Base-by-base conservation (phyloP, 176 grass and related monocot species). In the Zea luxurians region DNA sequence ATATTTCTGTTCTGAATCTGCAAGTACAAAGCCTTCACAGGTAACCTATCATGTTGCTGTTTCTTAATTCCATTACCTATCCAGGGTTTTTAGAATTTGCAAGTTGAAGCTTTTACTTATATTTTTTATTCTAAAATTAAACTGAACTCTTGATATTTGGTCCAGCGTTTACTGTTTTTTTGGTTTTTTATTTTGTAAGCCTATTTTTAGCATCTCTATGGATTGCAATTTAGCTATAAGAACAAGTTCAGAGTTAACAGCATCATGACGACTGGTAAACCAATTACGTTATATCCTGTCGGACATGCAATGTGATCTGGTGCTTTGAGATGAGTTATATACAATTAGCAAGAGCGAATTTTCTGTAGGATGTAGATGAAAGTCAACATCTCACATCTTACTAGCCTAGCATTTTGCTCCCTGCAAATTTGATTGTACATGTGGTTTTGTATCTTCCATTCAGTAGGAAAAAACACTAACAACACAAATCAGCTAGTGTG, bases 1-100 rank as follows among this genome's bases (percentile, higher is more conserved):
- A 18, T 94, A 27, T 97, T 84, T 86, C 87, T 76, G 54, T 69
- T 87, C 89, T 80, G 94, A 89, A 74, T 90, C 94, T 83, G 53
- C 53, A 45, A 45, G 6, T 45, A 2, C 43, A 38, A 97, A 88
- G 37, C 89, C 91, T 71, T 94, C 87, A 67, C 94, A 97, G 89
- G 94, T 97, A 76, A 68, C 61, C 59, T 68, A 36, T 27, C 18
- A 50, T 86, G 43, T 67, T 27, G 35, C 52, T 43, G 40, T 20
- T 60, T 43, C 65, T 78, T 73, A 37, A 61, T 82, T 17, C 62
- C 73, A 73, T 77, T 79, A 27, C 68, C 34, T 61, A 79, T 44
- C 18, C 37, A 68, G 45, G 61, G 11, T 37, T 55, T 79, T 59
- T 4, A 58, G 42, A 44, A 35, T 70, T 46, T 35, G 27, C 35